phyloP scores from a whole-genome alignment of 768 basidiomycete species.

The Tylopilus sp. region DNA sequence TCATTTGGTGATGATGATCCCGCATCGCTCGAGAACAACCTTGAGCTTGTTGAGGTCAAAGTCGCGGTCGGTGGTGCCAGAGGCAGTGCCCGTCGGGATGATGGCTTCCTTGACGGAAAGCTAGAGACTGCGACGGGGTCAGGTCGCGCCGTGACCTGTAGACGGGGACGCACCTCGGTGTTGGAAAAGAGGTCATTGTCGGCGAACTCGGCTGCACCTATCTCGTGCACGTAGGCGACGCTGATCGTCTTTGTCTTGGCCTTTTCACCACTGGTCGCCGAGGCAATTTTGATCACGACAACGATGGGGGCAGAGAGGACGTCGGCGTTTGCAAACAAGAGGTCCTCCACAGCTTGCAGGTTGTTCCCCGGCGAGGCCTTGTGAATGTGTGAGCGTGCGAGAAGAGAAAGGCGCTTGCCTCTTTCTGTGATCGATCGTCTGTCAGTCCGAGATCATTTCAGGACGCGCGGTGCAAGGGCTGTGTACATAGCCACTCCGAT shows the following conservation, averaged over 20 bases:
- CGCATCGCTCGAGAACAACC: conserved; percentile 85
- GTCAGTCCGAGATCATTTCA: too few species aligned
- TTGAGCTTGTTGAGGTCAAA: conserved; percentile 85
- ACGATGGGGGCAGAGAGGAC: conserved; percentile 82
- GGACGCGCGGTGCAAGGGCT: too few species aligned
- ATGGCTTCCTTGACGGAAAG: conserved; percentile 97
- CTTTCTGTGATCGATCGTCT: too few species aligned
- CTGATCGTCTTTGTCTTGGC: conserved; percentile 74
- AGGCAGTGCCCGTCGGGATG: conserved; percentile 67
- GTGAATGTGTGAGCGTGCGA: too few species aligned
- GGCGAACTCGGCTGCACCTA: conserved; percentile 88
- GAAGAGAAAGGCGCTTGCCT: too few species aligned
- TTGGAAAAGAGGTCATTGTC: conserved; percentile 97
- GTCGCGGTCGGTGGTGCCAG: conserved; percentile 76
- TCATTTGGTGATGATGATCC: conserved; percentile 85
- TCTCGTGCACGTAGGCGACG: conserved; percentile 77
- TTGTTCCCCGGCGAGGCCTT: too few species aligned
- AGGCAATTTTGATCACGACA: conserved; percentile 79
- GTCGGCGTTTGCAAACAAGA: conserved; percentile 81
- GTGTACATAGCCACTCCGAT: too few species aligned
- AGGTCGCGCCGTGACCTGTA: background rate
- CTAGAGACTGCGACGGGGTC: conserved; percentile 67
- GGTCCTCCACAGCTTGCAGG: conserved; percentile 79
- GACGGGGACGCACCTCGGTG: conserved; percentile 63
- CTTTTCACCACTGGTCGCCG: conserved; percentile 46